Evolutionary conservation across 495 filamentous ascomycete genomes (phyloP).

Genomic region (Mytilinidion resinicola): DNA sequence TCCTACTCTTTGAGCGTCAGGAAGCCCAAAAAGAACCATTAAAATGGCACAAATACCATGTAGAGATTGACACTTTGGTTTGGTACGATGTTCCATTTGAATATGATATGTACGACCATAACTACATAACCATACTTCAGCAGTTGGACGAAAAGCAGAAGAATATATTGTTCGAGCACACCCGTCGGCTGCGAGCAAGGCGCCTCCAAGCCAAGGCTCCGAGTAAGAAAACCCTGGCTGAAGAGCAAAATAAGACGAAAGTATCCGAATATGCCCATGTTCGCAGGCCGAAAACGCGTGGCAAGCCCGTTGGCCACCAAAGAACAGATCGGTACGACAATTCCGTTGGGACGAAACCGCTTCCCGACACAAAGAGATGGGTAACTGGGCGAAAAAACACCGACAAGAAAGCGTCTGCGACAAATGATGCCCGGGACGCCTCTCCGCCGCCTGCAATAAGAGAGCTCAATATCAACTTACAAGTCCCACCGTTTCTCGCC

Average conservation of each 20-base stretch:
- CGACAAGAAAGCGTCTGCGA: background rate
- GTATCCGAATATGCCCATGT: background rate
- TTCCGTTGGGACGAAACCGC: too few species aligned
- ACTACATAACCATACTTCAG: background rate
- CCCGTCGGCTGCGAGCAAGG: background rate
- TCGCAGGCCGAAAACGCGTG: background rate
- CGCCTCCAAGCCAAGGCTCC: too few species aligned
- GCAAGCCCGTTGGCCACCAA: background rate
- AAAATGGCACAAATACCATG: background rate
- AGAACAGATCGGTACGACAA: too few species aligned
- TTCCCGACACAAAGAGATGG: too few species aligned
- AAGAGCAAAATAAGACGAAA: background rate
- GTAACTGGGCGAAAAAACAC: background rate
- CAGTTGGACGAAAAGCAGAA: background rate
- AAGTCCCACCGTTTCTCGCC: constrained; percentile 1
- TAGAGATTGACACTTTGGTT: background rate
- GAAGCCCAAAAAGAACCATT: too few species aligned
- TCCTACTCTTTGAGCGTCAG: too few species aligned
- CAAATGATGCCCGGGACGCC: background rate
- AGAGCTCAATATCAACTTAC: background rate
- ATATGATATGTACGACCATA: background rate
- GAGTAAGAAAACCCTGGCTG: background rate
- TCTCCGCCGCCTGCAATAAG: background rate
- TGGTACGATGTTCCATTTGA: background rate
- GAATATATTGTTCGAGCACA: background rate